Percentiles rank a stretch among this genome's conserved stretches.
Evolutionary conservation across 345 rosid genomes (phyloP).

Genomic region (Geranium brycei): DNA sequence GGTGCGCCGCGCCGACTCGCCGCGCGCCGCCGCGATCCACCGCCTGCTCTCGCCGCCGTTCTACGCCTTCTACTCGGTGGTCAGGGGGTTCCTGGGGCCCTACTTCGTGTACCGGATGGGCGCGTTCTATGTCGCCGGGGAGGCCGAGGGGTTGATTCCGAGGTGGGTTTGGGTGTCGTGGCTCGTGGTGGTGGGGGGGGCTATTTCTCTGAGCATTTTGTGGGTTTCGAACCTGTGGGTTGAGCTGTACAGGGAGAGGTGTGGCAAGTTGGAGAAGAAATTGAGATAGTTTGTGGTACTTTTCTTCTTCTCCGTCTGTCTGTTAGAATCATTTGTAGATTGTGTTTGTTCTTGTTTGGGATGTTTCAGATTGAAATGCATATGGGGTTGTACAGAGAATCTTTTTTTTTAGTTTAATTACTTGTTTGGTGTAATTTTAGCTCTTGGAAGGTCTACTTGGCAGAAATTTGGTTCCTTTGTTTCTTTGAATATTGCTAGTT

Average conservation of each 20-base stretch:
- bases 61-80: conserved; percentile 51
- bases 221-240: conserved; percentile 80
- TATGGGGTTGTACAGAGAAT: not conserved
- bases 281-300: conserved; percentile 14
- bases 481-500: too few species aligned
- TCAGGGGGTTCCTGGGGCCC: conserved; percentile 61
- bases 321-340: too few species aligned
- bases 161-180: conserved; percentile 88
- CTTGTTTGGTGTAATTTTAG: not conserved
- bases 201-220: conserved; percentile 60
- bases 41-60: conserved; percentile 54
- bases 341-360: not conserved
- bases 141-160: conserved; percentile 44
- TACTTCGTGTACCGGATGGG: conserved; percentile 51
- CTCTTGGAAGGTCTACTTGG: not conserved
- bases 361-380: not conserved
- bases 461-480: not conserved
- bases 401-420: not conserved
- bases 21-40: conserved; percentile 40
- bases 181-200: conserved; percentile 50
- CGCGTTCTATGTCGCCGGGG: conserved; percentile 36
- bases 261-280: conserved; percentile 29
- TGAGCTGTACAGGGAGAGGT: conserved; percentile 42
- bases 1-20: conserved; percentile 34
- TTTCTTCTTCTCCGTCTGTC: not conserved